Evolutionary conservation across 2,329 filamentous ascomycete species (phyloP).

Genomic region (Huntiella savannae): DNA sequence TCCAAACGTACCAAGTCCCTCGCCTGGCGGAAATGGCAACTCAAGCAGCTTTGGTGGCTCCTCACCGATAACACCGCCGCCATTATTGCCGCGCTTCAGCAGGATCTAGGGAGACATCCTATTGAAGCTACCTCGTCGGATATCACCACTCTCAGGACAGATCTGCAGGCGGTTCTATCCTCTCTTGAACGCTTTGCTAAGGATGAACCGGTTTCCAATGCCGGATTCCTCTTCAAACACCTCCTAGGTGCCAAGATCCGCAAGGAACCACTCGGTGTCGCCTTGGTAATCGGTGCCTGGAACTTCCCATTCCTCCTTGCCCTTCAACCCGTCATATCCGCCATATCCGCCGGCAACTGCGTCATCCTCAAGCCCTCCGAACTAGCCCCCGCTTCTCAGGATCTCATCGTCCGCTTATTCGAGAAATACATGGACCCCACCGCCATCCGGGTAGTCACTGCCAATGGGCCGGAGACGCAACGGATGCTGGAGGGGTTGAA

Average conservation of each 20-base stretch:
- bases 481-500: constrained; percentile 19
- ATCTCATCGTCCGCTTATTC: constrained; percentile 22
- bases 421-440: constrained; percentile 23
- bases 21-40: constrained; percentile 20
- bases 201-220: constrained; percentile 17
- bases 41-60: constrained; percentile 21
- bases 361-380: constrained; percentile 28
- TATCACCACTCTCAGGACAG: constrained; percentile 17
- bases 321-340: constrained; percentile 22
- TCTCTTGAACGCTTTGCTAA: constrained; percentile 23
- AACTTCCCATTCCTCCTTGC: constrained; percentile 25
- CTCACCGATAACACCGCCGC: constrained; percentile 17
- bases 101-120: constrained; percentile 16
- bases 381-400: constrained; percentile 18
- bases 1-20: constrained; percentile 17
- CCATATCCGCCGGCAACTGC: constrained; percentile 24
- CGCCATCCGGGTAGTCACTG: constrained; percentile 19
- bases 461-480: constrained; percentile 20
- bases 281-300: constrained; percentile 27
- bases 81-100: constrained; percentile 15
- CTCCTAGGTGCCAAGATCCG: constrained; percentile 19
- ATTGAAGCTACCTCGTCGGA: constrained; percentile 18
- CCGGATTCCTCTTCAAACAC: constrained; percentile 16
- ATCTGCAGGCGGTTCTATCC: constrained; percentile 20
- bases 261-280: constrained; percentile 25